Evolutionary conservation across 345 rosid genomes (phyloP).

Genomic region (Aurinia saxatilis): DNA sequence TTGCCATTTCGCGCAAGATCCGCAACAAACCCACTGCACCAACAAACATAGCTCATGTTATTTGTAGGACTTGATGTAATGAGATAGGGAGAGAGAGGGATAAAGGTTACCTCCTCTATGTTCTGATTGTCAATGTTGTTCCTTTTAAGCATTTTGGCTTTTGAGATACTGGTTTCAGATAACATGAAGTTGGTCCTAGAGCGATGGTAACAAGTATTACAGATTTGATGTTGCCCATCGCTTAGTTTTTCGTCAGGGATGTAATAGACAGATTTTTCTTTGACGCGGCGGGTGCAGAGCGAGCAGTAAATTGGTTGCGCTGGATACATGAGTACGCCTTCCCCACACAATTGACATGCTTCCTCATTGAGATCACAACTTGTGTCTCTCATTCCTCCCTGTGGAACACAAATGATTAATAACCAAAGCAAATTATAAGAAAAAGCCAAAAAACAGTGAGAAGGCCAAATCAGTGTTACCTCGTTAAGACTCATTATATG

Average conservation of each 20-base stretch:
- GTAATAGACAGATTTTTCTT: conserved; percentile 29
- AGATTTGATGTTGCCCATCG: conserved; percentile 32
- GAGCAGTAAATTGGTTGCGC: conserved; percentile 45
- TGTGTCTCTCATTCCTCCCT: conserved; percentile 7
- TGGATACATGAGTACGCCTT: conserved; percentile 28
- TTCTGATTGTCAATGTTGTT: conserved; percentile 30
- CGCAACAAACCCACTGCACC: conserved; percentile 55
- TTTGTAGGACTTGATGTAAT: not conserved
- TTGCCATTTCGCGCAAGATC: conserved; percentile 48
- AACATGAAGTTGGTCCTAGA: conserved; percentile 13
- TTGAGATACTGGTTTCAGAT: conserved; percentile 30
- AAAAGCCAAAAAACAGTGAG: not conserved
- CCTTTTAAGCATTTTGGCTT: conserved; percentile 26
- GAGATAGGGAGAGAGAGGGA: not conserved
- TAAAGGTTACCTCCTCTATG: conserved; percentile 37
- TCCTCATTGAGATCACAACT: conserved; percentile 20
- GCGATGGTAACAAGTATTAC: conserved; percentile 32
- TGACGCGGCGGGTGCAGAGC: conserved; percentile 31
- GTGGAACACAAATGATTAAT: conserved; percentile 1
- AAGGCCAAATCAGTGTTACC: conserved; percentile 19
- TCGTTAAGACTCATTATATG: conserved; percentile 42
- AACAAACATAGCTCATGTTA: not conserved
- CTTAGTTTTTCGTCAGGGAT: conserved; percentile 27
- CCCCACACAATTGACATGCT: conserved; percentile 42
- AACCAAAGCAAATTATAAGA: not conserved